Percentiles rank a stretch among this genome's conserved stretches.
Evolutionary conservation across 2,329 filamentous ascomycete genomes (phyloP).

Genomic region (Fusarium xyrophilum): DNA sequence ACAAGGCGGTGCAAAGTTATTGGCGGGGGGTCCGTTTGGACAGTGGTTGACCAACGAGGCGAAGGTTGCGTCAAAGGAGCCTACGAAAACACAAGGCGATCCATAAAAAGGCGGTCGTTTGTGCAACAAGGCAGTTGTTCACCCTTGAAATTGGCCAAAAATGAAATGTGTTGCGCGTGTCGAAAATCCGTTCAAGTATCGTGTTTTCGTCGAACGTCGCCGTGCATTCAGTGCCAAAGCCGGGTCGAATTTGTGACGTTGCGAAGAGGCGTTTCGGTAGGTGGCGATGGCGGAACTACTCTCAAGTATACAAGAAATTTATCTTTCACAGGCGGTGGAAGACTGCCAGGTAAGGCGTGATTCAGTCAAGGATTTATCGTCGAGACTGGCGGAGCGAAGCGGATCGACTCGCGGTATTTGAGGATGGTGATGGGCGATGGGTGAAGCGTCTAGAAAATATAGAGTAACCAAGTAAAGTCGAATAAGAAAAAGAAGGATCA

Average conservation of each 20-base stretch:
- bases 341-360: constrained; percentile 18
- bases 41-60: constrained; percentile 23
- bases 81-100: constrained; percentile 42
- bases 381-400: constrained; percentile 2
- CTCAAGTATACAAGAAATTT: constrained; percentile 20
- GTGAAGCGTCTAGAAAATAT: neutral
- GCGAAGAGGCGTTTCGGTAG: constrained; percentile 8
- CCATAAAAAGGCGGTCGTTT: constrained; percentile 44
- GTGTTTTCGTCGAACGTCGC: constrained; percentile 1
- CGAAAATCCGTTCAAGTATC: constrained; percentile 1
- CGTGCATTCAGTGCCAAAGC: constrained; percentile 20
- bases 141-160: constrained; percentile 9
- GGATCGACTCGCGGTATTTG: constrained; percentile 12
- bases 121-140: constrained; percentile 27
- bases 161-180: constrained; percentile 27
- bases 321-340: constrained; percentile 6
- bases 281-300: constrained; percentile 11
- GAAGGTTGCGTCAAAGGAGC: constrained; percentile 37
- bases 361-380: constrained; percentile 31
- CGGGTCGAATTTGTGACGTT: constrained; percentile 14
- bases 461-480: neutral
- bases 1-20: constrained; percentile 16
- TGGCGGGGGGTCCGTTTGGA: constrained; percentile 3
- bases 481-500: constrained; percentile 15
- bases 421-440: constrained; percentile 5